Conservation (phyloP, 2,329 filamentous ascomycete species). For the Dryadomyces quercus-mongolicae region DNA sequence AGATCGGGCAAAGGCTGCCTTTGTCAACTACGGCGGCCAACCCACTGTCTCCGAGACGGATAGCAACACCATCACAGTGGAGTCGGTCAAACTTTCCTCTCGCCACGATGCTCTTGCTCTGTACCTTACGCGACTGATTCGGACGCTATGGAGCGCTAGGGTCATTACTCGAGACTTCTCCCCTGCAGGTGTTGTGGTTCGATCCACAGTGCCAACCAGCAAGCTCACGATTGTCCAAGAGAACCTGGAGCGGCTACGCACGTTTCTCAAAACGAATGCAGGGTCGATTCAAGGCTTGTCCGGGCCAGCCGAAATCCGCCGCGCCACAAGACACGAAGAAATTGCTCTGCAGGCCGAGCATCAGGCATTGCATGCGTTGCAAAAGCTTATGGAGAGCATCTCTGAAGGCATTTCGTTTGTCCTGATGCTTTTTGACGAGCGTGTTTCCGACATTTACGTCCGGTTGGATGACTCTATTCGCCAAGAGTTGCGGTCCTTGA, state of each 20-base stretch:
- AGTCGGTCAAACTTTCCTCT: conserved; percentile 77
- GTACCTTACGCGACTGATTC: conserved; percentile 78
- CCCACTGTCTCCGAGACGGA: conserved; percentile 68
- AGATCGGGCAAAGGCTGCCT: conserved; percentile 73
- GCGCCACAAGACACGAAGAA: conserved; percentile 79
- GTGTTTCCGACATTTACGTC: conserved; percentile 74
- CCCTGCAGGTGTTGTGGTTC: conserved; percentile 48
- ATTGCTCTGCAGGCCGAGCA: conserved; percentile 89
- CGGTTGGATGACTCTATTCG: conserved; percentile 60
- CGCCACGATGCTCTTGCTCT: conserved; percentile 79
- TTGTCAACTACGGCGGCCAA: conserved; percentile 86
- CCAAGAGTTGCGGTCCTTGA: conserved; percentile 61
- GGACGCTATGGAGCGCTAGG: conserved; percentile 73
- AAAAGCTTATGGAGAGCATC: conserved; percentile 77
- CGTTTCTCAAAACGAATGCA: conserved; percentile 79
- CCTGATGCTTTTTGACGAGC: conserved; percentile 86
- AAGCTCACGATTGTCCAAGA: conserved; percentile 72
- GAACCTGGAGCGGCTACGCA: conserved; percentile 63
- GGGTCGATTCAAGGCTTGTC: conserved; percentile 86
- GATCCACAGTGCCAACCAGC: conserved; percentile 49
- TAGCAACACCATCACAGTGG: conserved; percentile 60
- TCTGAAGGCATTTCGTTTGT: conserved; percentile 97
- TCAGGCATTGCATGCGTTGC: conserved; percentile 75
- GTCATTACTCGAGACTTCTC: conserved; percentile 66
- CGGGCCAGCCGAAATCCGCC: conserved; percentile 75